Conservation (phyloP, 352 stramenopile species). For the Phytophthora sojae region DNA sequence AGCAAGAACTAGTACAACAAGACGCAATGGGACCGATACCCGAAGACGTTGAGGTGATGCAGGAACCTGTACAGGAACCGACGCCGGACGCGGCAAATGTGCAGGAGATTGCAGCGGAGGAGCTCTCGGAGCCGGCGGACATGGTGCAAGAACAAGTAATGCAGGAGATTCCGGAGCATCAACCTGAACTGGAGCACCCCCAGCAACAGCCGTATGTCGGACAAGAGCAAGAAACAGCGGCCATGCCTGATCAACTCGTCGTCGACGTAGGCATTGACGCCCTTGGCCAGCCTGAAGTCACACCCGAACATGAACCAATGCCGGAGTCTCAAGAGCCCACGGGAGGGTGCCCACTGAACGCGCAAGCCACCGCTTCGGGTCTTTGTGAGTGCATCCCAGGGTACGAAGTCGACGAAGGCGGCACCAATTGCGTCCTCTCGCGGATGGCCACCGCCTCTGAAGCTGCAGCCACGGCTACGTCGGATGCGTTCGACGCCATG, state of each 20-base stretch:
- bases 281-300: slow-evolving; percentile 1
- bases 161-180: slow-evolving; percentile 2
- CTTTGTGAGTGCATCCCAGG: slow-evolving; percentile 55
- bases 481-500: slow-evolving; percentile 22
- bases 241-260: not conserved
- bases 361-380: slow-evolving; percentile 35
- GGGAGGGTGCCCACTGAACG: slow-evolving; percentile 46
- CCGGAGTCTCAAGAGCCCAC: not conserved
- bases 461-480: slow-evolving; percentile 18
- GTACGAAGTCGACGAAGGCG: slow-evolving; percentile 42
- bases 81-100: slow-evolving; percentile 2
- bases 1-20: slow-evolving; percentile 8
- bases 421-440: slow-evolving; percentile 43
- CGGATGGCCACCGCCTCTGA: slow-evolving; percentile 20
- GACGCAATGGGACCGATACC: not conserved
- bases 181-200: slow-evolving; percentile 1
- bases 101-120: not conserved
- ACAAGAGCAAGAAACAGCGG: not conserved
- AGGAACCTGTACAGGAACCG: not conserved
- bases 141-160: slow-evolving; percentile 14
- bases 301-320: slow-evolving; percentile 9
- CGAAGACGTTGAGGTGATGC: not conserved
- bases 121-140: not conserved
- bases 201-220: not conserved
- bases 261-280: not conserved